These are phyloP conservation scores for Dactylellina leptospora DNA, from an alignment of 2,329 filamentous ascomycete genomes.

Conservation along the genomic window DNA sequence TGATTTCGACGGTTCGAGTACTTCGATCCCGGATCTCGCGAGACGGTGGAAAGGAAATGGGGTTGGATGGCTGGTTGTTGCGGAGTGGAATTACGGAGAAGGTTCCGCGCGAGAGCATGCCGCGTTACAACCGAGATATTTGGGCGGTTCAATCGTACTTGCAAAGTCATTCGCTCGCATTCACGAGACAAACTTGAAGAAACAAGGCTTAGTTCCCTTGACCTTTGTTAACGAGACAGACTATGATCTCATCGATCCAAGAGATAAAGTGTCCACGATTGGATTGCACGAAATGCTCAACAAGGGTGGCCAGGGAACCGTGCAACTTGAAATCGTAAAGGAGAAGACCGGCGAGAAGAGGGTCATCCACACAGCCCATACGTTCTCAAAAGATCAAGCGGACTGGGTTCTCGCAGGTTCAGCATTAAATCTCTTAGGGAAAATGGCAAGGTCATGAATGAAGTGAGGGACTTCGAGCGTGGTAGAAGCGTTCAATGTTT, in stretches of 20 bases:
- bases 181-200: slow-evolving; percentile 95
- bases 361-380: slow-evolving; percentile 81
- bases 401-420: slow-evolving; percentile 92
- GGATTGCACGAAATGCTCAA: slow-evolving; percentile 83
- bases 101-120: slow-evolving; percentile 89
- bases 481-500: too few species aligned
- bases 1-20: slow-evolving; percentile 77
- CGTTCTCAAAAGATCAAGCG: slow-evolving; percentile 87
- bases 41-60: slow-evolving; percentile 79
- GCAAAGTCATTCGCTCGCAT: slow-evolving; percentile 89
- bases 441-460: slow-evolving; percentile 62
- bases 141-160: slow-evolving; percentile 83
- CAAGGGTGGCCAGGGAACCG: slow-evolving; percentile 78
- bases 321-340: slow-evolving; percentile 74
- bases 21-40: slow-evolving; percentile 87
- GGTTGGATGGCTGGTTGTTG: slow-evolving; percentile 89
- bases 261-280: slow-evolving; percentile 82
- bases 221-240: slow-evolving; percentile 89
- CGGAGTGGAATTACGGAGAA: slow-evolving; percentile 97
- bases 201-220: slow-evolving; percentile 94
- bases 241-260: slow-evolving; percentile 82
- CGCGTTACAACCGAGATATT: slow-evolving; percentile 87
- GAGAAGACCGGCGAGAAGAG: slow-evolving; percentile 69
- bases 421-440: slow-evolving; percentile 86
- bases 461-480: too few species aligned